Percentiles rank a stretch among this genome's conserved stretches.
phyloP scores from a whole-genome alignment of 257 asterid genomes.

The Echites panduratus region DNA sequence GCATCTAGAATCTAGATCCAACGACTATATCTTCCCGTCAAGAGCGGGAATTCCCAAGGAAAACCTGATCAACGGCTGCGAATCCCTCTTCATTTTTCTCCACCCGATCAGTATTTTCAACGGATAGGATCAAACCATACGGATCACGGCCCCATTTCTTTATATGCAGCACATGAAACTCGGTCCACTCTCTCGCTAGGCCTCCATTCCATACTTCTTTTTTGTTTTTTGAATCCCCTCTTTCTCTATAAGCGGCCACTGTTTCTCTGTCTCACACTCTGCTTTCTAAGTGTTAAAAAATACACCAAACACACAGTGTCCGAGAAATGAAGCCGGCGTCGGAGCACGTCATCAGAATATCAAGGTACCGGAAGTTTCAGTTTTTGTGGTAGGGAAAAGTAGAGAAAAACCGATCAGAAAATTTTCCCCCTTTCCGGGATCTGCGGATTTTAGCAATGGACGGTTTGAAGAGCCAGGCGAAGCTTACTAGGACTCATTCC shows the following conservation, averaged over 20 bases:
- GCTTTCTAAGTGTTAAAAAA: conserved; percentile 17
- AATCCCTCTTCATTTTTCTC: not conserved
- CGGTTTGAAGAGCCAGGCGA: conserved; percentile 62
- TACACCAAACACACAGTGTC: conserved; percentile 28
- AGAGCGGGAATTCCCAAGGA: conserved; percentile 26
- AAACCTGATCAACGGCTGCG: conserved; percentile 32
- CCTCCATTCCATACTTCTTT: not conserved
- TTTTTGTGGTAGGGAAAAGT: not conserved
- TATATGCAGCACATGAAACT: conserved; percentile 24
- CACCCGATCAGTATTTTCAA: conserved; percentile 13
- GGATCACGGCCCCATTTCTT: conserved; percentile 36
- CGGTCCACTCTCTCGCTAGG: conserved; percentile 33
- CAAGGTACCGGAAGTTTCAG: conserved; percentile 41
- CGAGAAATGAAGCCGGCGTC: conserved; percentile 62
- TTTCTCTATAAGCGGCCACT: not conserved
- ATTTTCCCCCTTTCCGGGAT: not conserved
- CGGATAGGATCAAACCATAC: conserved; percentile 34
- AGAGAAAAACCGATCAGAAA: conserved; percentile 17
- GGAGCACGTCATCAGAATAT: conserved; percentile 36
- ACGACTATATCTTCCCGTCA: conserved; percentile 36
- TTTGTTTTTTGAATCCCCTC: not conserved
- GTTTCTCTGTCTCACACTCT: conserved; percentile 7
- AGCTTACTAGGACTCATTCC: conserved; percentile 74
- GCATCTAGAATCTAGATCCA: conserved; percentile 32
- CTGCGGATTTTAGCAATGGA: conserved; percentile 44